Evolutionary conservation across 1,284 basidiomycete genomes (phyloP).

Genomic region (Ceratobasidium papillatum): DNA sequence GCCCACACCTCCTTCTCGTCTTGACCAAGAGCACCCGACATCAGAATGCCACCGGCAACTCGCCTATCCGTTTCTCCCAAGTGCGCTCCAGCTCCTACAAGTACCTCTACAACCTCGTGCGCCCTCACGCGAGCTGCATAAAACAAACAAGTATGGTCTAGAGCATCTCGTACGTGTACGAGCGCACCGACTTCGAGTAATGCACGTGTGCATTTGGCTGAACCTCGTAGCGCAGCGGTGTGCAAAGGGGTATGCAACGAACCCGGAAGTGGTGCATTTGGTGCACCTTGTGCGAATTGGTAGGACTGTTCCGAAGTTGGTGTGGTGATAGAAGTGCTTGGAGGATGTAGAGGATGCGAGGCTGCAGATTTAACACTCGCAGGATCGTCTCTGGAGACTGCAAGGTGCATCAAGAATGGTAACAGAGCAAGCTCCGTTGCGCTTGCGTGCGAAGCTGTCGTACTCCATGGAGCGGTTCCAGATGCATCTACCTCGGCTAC

Average conservation of each 20-base stretch:
- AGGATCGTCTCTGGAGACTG: slow-evolving; percentile 72
- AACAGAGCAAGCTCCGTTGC: slow-evolving; percentile 73
- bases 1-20: slow-evolving; percentile 43
- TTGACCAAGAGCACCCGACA: slow-evolving; percentile 34
- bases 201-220: slow-evolving; percentile 61
- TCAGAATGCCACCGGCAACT: slow-evolving; percentile 50
- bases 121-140: slow-evolving; percentile 61
- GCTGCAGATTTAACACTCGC: slow-evolving; percentile 58
- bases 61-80: slow-evolving; percentile 71
- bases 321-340: neutral
- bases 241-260: slow-evolving; percentile 70
- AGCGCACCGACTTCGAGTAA: slow-evolving; percentile 81
- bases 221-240: slow-evolving; percentile 78
- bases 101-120: slow-evolving; percentile 62
- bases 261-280: slow-evolving; percentile 59
- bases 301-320: slow-evolving; percentile 26
- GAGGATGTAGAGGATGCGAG: slow-evolving; percentile 26
- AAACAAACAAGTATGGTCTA: slow-evolving; percentile 85
- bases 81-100: slow-evolving; percentile 79
- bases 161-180: slow-evolving; percentile 81
- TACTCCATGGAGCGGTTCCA: slow-evolving; percentile 74
- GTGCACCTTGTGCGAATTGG: slow-evolving; percentile 37
- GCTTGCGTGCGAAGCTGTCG: slow-evolving; percentile 75
- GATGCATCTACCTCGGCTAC: neutral
- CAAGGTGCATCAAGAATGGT: slow-evolving; percentile 79